phyloP scores from a whole-genome alignment of 768 basidiomycete genomes.

The Suillus bovinus region DNA sequence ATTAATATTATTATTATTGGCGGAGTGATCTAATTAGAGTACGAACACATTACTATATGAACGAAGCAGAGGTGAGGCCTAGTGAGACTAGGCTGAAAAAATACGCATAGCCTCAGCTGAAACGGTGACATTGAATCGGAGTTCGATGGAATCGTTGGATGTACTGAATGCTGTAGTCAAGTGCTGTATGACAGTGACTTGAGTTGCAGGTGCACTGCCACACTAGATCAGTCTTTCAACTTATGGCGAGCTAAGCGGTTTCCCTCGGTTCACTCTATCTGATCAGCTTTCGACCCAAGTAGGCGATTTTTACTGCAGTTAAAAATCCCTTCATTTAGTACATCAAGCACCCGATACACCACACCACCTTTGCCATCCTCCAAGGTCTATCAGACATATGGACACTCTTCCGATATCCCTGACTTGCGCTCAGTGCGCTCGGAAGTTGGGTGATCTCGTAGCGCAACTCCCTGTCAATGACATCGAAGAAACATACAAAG shows the following conservation, averaged over 20 bases:
- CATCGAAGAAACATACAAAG: constrained; percentile 45
- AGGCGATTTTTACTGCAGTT: neutral
- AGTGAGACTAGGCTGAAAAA: neutral
- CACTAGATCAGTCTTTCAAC: neutral
- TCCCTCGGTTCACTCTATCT: constrained; percentile 8
- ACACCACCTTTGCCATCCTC: neutral
- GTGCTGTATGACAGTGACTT: neutral
- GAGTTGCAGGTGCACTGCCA: constrained; percentile 7
- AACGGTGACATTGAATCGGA: neutral
- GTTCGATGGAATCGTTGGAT: neutral
- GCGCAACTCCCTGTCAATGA: constrained; percentile 33
- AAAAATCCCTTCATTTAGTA: neutral
- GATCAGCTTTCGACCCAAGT: neutral
- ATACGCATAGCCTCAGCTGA: neutral
- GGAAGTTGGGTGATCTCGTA: constrained; percentile 35
- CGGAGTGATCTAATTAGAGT: neutral
- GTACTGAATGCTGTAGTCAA: neutral
- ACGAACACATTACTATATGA: neutral
- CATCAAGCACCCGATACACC: neutral
- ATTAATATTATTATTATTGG: neutral
- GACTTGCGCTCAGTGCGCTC: constrained; percentile 30
- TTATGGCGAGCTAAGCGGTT: neutral
- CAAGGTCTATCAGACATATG: constrained; percentile 20
- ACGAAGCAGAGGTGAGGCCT: neutral
- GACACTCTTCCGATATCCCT: constrained; percentile 15